Base-by-base conservation (phyloP, 2,329 filamentous ascomycete species). In the Neopestalotiopsis clavispora region DNA sequence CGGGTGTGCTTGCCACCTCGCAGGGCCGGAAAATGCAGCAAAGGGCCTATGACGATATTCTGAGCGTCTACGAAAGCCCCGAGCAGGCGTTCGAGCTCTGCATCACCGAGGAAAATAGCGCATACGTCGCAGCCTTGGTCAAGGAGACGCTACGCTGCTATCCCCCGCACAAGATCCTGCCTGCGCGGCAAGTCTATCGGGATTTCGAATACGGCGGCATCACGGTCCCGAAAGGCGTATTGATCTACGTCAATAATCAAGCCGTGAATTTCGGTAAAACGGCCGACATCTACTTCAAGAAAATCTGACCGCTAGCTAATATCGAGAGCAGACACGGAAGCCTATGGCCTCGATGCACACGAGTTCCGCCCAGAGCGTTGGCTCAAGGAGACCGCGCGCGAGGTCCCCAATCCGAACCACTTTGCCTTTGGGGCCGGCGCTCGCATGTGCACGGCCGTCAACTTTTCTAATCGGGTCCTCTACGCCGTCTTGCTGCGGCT, bases 401-500 rank as follows among this genome's bases (percentile, higher is more conserved):
- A 66, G 6, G 32, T n/a, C 7, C 49, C 62, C 4, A 28, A 17
- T 4, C 63, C 63, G 30, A 42, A 40, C 34, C 62, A 45, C 42
- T 68, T 68, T 34, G 61, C 60, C 7, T 68, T 34, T 45, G 62
- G 67, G 20, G 60, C 40, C 1, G 60, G 61, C 10, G 30, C 61
- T 38, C 62, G 62, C 62, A 60, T 52, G 49, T 64, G 67, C 30
- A 68, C 62, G 23, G 34, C 61, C 6, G 57, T 68, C 4, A 72
- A 72, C 61, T 71, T 75, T 65, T 72, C 73, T 2, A 70, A 74
- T 30, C 59, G 74, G 20, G 69, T 74, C 9, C 66, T 75, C 6
- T 75, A 74, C 58, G 65, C 71, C 6, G 72, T 71, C 20, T 75
- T 75, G 30, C 45, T 71, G 42, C 74, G 74, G 0, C 63, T 75